These are phyloP conservation scores for Nasturtium officinale DNA, from an alignment of 345 rosid genomes.

Conservation along the genomic window DNA sequence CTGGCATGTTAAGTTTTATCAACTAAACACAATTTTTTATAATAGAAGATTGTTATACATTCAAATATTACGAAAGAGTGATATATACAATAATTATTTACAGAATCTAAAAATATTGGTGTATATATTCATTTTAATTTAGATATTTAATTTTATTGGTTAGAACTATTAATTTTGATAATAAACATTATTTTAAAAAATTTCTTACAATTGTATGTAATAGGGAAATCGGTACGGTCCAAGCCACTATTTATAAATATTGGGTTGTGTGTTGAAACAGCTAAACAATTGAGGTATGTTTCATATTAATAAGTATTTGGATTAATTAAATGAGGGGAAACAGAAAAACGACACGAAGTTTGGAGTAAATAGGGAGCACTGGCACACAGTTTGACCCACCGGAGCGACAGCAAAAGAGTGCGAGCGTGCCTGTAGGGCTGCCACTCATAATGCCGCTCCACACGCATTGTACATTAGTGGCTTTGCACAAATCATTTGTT, in stretches of 20 bases:
- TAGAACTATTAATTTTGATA: too few species aligned
- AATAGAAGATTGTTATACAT: not conserved
- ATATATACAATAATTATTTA: not conserved
- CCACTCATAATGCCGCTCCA: slow-evolving; percentile 48
- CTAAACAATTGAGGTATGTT: slow-evolving; percentile 33
- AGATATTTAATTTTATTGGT: not conserved
- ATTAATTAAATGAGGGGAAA: slow-evolving; percentile 8
- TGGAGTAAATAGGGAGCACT: slow-evolving; percentile 31
- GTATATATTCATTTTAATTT: not conserved
- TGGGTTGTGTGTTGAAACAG: slow-evolving; percentile 8
- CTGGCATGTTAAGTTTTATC: slow-evolving; percentile 7
- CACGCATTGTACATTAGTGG: slow-evolving; percentile 47
- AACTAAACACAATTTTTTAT: not conserved
- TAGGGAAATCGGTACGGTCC: not conserved
- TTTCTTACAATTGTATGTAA: not conserved
- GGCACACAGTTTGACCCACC: slow-evolving; percentile 45
- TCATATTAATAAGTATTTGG: slow-evolving; percentile 5
- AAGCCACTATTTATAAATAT: slow-evolving; percentile 2
- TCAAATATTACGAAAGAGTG: too few species aligned
- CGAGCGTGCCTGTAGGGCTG: slow-evolving; percentile 43
- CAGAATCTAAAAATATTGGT: not conserved
- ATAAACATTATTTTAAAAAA: not conserved
- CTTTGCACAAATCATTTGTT: slow-evolving; percentile 42
- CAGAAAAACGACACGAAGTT: slow-evolving; percentile 40
- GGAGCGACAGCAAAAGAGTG: slow-evolving; percentile 39